Conservation (phyloP, 2,329 filamentous ascomycete genomes). For the Fusarium brevicatenulatum region DNA sequence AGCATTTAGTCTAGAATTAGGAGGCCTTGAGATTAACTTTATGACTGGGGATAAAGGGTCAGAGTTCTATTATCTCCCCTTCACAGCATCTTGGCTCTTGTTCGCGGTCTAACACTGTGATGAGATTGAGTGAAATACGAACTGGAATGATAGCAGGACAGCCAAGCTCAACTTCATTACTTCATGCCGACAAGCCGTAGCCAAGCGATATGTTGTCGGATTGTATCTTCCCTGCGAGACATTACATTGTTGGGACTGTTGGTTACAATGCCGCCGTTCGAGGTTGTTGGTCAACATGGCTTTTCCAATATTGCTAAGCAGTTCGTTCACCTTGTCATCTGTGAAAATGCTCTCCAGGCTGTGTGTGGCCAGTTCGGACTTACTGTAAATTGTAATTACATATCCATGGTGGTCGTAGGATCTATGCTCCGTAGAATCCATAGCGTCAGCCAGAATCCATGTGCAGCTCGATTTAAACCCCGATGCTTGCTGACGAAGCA, state of each 20-base stretch:
- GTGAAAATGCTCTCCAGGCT: background rate
- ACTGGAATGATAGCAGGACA: background rate
- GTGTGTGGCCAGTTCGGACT: background rate
- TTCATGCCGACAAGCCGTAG: background rate
- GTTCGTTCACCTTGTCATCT: background rate
- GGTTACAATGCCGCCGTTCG: background rate
- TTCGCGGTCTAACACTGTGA: background rate
- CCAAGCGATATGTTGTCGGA: background rate
- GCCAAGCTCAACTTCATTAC: background rate
- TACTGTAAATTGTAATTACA: background rate
- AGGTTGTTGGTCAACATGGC: background rate
- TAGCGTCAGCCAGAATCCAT: background rate
- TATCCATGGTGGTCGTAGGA: background rate
- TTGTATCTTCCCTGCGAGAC: background rate
- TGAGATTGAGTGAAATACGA: background rate
- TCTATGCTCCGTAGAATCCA: background rate
- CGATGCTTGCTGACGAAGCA: constrained; percentile 27
- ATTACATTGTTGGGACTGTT: background rate
- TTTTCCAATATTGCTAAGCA: background rate
- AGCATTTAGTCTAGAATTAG: background rate
- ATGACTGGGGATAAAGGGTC: background rate
- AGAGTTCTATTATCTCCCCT: background rate
- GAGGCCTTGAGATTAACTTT: background rate
- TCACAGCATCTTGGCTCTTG: background rate
- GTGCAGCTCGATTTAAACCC: background rate